Evolutionary conservation across 768 basidiomycete genomes (phyloP).

Genomic region (Peribolospora kevripleyi): DNA sequence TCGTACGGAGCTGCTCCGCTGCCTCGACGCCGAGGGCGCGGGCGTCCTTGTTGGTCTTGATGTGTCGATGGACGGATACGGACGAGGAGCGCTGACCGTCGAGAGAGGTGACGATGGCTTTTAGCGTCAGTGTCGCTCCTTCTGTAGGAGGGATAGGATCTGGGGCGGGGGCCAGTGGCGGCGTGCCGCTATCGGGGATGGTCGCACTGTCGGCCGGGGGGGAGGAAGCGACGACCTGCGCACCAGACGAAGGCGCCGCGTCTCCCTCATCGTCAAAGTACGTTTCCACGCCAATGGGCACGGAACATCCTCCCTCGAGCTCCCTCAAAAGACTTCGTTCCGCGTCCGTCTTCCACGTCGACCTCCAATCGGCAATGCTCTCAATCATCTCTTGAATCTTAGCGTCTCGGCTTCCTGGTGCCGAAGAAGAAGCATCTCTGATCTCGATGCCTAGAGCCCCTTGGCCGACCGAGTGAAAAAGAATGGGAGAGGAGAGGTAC

Average conservation of each 20-base stretch:
- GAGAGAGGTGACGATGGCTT: slow-evolving; percentile 63
- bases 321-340: slow-evolving; percentile 73
- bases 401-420: slow-evolving; percentile 16
- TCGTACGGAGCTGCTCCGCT: slow-evolving; percentile 37
- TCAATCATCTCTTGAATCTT: slow-evolving; percentile 38
- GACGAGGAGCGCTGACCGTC: slow-evolving; percentile 50
- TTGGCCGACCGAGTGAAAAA: slow-evolving; percentile 80
- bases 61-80: slow-evolving; percentile 30
- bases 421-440: slow-evolving; percentile 6
- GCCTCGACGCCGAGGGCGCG: slow-evolving; percentile 43
- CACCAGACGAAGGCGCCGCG: neutral
- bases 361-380: slow-evolving; percentile 47
- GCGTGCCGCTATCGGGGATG: neutral
- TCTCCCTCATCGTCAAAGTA: neutral
- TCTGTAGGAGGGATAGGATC: neutral
- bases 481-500: slow-evolving; percentile 44
- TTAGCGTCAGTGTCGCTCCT: slow-evolving; percentile 30
- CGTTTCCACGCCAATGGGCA: slow-evolving; percentile 67
- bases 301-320: slow-evolving; percentile 89
- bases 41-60: slow-evolving; percentile 34
- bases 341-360: slow-evolving; percentile 49
- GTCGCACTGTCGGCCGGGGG: neutral
- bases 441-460: slow-evolving; percentile 78
- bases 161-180: slow-evolving; percentile 1
- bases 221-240: neutral